Evolutionary conservation across 805 yeast genomes (phyloP).

Genomic region (Candida ipomoeae): DNA sequence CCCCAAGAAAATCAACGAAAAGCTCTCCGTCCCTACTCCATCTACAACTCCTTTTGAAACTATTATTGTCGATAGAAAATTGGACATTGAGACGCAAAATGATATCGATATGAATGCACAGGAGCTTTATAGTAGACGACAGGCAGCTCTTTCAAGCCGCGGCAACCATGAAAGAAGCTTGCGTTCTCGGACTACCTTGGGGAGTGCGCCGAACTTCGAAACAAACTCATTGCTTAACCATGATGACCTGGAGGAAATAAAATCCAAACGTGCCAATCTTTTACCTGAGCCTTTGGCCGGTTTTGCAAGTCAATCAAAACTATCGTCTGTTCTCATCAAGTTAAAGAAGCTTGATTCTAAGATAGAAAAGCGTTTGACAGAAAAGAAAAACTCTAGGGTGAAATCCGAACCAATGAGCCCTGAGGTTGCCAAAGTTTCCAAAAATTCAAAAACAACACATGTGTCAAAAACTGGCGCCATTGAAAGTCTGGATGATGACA

Average conservation of each 20-base stretch:
- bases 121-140: conserved; percentile 12
- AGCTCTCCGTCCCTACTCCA: conserved; percentile 5
- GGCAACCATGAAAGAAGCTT: conserved; percentile 7
- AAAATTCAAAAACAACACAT: background rate
- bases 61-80: conserved; percentile 5
- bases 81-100: background rate
- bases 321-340: conserved; percentile 19
- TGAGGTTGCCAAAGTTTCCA: background rate
- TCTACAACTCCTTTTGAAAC: conserved; percentile 2
- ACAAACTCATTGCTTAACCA: conserved; percentile 7
- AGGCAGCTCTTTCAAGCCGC: conserved; percentile 10
- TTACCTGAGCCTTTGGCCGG: conserved; percentile 16
- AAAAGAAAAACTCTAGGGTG: conserved; percentile 1
- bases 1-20: conserved; percentile 11
- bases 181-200: conserved; percentile 13
- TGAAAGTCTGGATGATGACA: background rate
- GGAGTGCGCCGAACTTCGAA: conserved; percentile 10
- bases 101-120: conserved; percentile 8
- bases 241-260: conserved; percentile 8
- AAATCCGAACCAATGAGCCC: conserved; percentile 7
- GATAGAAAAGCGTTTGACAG: conserved; percentile 8
- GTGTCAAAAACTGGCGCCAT: no score
- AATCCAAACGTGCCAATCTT: conserved; percentile 8
- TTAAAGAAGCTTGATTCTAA: conserved; percentile 21
- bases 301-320: conserved; percentile 16